Evolutionary conservation across 352 stramenopile species (phyloP), one percentile per base, ranked within the genome.

Genomic region (Elongisporangium anandrum): DNA sequence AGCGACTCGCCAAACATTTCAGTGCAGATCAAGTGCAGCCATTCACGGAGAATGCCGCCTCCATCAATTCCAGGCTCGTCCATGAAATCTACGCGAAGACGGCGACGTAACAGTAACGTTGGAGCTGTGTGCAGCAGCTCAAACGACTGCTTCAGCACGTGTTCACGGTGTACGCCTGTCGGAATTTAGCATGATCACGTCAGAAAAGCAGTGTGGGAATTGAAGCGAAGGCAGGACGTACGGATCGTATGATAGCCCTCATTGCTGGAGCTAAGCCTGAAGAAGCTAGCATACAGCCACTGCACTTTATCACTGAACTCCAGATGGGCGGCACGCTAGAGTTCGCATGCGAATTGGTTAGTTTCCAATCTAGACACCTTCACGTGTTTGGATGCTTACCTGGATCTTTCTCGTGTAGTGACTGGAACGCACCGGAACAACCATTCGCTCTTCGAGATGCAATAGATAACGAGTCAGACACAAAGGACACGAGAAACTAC

Each of bases 41-140:
- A 95, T 54, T 95, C 86, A 9, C 86, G 79, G 50, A 90, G 66
- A 56, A 95, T 87, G 2, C 83, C 86, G 24, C 84, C 86, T 20
- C 80, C 84, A 29, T 95, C 86, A 4, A 92, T 61, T 17, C 84
- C 82, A n/a, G 68, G 73, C 61, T 95, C 84, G 29, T 90, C 80
- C 56, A 89, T 75, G 63, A 97, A 97, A 52, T 96, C 77, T 26
- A 96, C 81, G 2, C 85, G 76, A 50, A 97, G 63, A n/a, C 85
- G 85, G 9, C 80, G 79, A 48, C 81, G 81, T 2, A 95, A 59
- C 13, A 67, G 76, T 47, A 68, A 58, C 17, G 69, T 63, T 2
- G 81, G 79, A 6, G 75, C 70, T 4, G 73, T 70, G 56, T 83
- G 68, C 49, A 94, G 75, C 4, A 92, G 66, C 20, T 73, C 50